phyloP scores from a whole-genome alignment of 176 grass and related monocot genomes.

The Ampelocalamus luodianensis region DNA sequence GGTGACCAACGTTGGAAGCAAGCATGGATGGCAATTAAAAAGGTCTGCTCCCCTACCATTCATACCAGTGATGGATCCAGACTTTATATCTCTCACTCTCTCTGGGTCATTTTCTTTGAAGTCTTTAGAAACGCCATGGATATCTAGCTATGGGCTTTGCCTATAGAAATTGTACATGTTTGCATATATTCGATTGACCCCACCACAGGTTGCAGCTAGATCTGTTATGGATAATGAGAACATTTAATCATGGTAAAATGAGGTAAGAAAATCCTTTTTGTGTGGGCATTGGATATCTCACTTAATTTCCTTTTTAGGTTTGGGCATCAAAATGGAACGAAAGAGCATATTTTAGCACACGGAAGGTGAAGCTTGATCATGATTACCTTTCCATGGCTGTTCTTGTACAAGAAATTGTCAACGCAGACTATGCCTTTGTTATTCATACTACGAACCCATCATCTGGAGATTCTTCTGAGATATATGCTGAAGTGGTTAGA shows the following conservation, averaged over 20 bases:
- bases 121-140: conserved; percentile 22
- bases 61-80: conserved; percentile 3
- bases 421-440: conserved; percentile 98
- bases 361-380: conserved; percentile 95
- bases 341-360: conserved; percentile 94
- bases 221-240: conserved; percentile 9
- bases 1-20: conserved; percentile 79
- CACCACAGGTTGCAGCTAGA: conserved; percentile 5
- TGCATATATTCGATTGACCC: conserved; percentile 23
- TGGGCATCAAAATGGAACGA: conserved; percentile 99
- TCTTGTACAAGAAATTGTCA: conserved; percentile 96
- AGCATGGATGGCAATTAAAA: conserved; percentile 96
- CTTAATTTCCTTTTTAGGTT: conserved; percentile 57
- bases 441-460: conserved; percentile 97
- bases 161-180: background rate
- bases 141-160: background rate
- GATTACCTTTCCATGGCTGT: conserved; percentile 96
- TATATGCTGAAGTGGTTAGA: conserved; percentile 98
- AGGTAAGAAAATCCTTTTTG: conserved; percentile 11
- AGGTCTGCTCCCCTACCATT: conserved; percentile 51
- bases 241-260: conserved; percentile 21
- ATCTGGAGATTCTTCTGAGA: conserved; percentile 86
- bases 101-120: background rate
- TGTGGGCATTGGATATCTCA: conserved; percentile 24
- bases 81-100: background rate